Percentiles rank a stretch among this genome's conserved stretches.
Evolutionary conservation across 2,329 filamentous ascomycete genomes (phyloP).

Genomic region (Aspergillus versicolor): DNA sequence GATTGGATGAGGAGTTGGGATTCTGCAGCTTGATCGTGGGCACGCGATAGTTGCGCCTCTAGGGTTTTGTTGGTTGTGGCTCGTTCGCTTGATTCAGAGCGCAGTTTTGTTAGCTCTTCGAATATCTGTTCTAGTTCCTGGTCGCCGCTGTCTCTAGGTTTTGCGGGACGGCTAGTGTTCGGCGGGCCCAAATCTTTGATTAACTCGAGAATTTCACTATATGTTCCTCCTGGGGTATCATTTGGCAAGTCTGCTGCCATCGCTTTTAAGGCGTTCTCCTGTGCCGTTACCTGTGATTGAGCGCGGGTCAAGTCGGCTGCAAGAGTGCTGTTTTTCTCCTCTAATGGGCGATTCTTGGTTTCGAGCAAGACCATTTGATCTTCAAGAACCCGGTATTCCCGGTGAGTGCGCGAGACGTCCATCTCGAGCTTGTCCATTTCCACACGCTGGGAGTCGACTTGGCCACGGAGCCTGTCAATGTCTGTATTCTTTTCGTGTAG

Average conservation of each 20-base stretch:
- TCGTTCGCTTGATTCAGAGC: constrained; percentile 31
- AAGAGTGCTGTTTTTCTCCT: constrained; percentile 38
- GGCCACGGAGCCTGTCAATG: constrained; percentile 36
- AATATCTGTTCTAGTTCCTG: constrained; percentile 23
- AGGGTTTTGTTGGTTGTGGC: constrained; percentile 28
- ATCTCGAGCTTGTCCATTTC: constrained; percentile 37
- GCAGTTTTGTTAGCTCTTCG: constrained; percentile 31
- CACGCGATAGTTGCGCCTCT: constrained; percentile 36
- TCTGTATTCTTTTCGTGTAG: constrained; percentile 36
- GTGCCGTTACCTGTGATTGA: constrained; percentile 37
- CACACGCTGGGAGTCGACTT: constrained; percentile 34
- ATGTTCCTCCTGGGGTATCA: constrained; percentile 33
- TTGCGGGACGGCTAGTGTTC: constrained; percentile 17
- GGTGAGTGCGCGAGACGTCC: constrained; percentile 33
- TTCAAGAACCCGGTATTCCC: constrained; percentile 35
- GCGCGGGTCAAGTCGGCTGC: constrained; percentile 36
- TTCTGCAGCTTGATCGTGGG: constrained; percentile 38
- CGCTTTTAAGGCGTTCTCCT: constrained; percentile 37
- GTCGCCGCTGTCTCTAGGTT: constrained; percentile 19
- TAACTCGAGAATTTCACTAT: constrained; percentile 39
- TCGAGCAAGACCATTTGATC: constrained; percentile 35
- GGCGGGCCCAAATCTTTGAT: constrained; percentile 35
- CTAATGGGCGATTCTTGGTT: constrained; percentile 34
- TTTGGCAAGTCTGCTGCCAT: constrained; percentile 38
- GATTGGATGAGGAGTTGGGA: constrained; percentile 37